Base-by-base conservation (phyloP, 2,329 filamentous ascomycete species). In the Beauveria scarabaeidicola region DNA sequence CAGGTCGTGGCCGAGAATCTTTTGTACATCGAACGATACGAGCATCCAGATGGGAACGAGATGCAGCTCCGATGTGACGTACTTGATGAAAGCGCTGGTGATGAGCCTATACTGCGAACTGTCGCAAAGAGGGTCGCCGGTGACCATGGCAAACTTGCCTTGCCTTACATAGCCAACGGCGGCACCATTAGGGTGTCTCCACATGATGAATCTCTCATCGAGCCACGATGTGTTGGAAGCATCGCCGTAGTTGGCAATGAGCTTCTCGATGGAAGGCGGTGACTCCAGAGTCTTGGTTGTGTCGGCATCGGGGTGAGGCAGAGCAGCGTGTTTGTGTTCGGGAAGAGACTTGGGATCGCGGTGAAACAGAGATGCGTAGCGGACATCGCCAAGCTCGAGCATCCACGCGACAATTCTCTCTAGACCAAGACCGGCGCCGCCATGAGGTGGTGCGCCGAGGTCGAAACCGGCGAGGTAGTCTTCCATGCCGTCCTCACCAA, bases 181-280 rank as follows among this genome's bases (percentile, higher is more conserved):
- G 0, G 91, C 92, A 52, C 92, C 92, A 2, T 89, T 93, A 23
- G 82, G 75, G 69, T 96, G 90, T 32, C 92, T 86, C 90, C 91
- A 97, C 61, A 96, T 86, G 68, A 90, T 81, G 71, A 92, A 96
- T 7, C 91, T 86, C 7, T 91, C 89, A 70, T 97, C 92, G 8
- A 94, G 82, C 91, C 91, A 97, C 0, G 91, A 94, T 0, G 92
- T 97, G 69, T 96, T 95, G 52, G 91, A 91, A 2, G 92, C 91
- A 72, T 97, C 92, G 63, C 92, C 92, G 66, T 97, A 97, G 73
- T 97, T 97, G 69, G 91, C 91, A 71, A 97, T 91, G 46, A 97
- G 85, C 69, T 96, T 88, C 70, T 92, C 90, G 5, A 97, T 71
- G 0, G 90, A 81, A 55, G 91, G 91, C 58, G 88, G 77, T 53